A percentile compares a stretch with the other conserved stretches of the same genome.
Evolutionary conservation across 2,329 filamentous ascomycete genomes (phyloP).

Genomic region (Neodidymelliopsis sp.): DNA sequence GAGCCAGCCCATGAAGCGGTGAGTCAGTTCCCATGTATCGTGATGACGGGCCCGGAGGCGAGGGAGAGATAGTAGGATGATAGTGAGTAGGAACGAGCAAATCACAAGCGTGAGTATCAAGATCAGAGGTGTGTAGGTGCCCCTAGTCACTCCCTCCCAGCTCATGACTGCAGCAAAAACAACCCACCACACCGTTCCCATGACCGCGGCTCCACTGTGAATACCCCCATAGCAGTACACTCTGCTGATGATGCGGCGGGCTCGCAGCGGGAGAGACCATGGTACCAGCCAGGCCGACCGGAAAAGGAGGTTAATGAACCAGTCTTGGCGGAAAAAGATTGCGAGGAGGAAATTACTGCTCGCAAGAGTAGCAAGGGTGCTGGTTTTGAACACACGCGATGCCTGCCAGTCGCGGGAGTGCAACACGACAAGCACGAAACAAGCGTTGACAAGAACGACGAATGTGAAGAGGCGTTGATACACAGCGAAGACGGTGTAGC

Average conservation of each 20-base stretch:
- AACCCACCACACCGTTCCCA: constrained; percentile 53
- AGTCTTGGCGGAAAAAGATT: constrained; percentile 44
- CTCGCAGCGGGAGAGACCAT: constrained; percentile 32
- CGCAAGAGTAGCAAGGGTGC: constrained; percentile 37
- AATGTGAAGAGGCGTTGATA: constrained; percentile 55
- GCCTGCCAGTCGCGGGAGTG: constrained; percentile 5
- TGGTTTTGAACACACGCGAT: neutral
- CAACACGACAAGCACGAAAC: constrained; percentile 29
- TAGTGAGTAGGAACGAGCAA: constrained; percentile 27
- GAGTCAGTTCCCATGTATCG: constrained; percentile 45
- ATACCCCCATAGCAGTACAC: constrained; percentile 46
- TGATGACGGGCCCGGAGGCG: constrained; percentile 32
- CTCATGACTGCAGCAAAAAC: constrained; percentile 47
- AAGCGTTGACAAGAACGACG: constrained; percentile 51
- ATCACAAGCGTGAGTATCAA: constrained; percentile 33
- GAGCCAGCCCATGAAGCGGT: constrained; percentile 47
- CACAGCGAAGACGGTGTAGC: constrained; percentile 30
- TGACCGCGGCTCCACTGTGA: constrained; percentile 43
- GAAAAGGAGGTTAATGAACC: constrained; percentile 41
- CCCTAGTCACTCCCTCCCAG: constrained; percentile 26
- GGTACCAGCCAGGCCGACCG: constrained; percentile 41
- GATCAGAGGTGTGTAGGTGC: constrained; percentile 18
- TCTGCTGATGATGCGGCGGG: constrained; percentile 33
- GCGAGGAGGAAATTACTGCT: constrained; percentile 44
- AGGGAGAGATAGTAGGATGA: constrained; percentile 38